Percentiles rank a stretch among this genome's conserved stretches.
Evolutionary conservation across 2,329 filamentous ascomycete genomes (phyloP).

Genomic region (Aspergillus bombycis): DNA sequence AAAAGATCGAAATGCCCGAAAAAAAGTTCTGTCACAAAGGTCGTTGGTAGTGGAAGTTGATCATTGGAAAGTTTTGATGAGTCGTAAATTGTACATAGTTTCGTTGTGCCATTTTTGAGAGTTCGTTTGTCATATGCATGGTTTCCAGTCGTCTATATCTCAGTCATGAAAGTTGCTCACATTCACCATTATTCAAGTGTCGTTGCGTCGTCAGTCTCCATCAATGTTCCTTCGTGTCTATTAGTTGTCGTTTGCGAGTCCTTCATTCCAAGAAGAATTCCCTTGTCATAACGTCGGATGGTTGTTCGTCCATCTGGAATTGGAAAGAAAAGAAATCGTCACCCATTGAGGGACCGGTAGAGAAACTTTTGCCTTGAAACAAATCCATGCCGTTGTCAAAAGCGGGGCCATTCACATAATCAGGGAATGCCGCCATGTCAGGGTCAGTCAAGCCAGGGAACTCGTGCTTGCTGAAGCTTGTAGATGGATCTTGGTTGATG

Average conservation of each 20-base stretch:
- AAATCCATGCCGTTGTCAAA: constrained; percentile 39
- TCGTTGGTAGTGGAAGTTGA: constrained; percentile 15
- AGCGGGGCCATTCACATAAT: constrained; percentile 36
- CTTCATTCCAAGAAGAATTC: constrained; percentile 29
- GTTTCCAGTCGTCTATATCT: constrained; percentile 24
- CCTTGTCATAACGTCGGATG: constrained; percentile 26
- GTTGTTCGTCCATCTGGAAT: constrained; percentile 40
- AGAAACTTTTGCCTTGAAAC: constrained; percentile 37
- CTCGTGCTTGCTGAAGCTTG: constrained; percentile 32
- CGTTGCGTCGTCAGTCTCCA: constrained; percentile 22
- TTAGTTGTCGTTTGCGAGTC: not conserved
- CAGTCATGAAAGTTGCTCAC: constrained; percentile 24
- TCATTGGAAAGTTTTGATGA: constrained; percentile 13
- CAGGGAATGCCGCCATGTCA: constrained; percentile 37
- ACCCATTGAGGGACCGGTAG: constrained; percentile 27
- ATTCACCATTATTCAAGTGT: constrained; percentile 21
- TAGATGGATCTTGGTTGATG: constrained; percentile 39
- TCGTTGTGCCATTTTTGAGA: constrained; percentile 20
- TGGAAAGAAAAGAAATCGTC: constrained; percentile 43
- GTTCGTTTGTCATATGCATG: constrained; percentile 22
- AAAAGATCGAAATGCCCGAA: constrained; percentile 16
- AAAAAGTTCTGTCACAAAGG: constrained; percentile 18
- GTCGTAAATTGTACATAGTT: constrained; percentile 27
- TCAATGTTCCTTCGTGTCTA: constrained; percentile 4
- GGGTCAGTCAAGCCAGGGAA: constrained; percentile 34